Base-by-base conservation (phyloP, 78 protist species). In the Tieghemostelium lacteum region DNA sequence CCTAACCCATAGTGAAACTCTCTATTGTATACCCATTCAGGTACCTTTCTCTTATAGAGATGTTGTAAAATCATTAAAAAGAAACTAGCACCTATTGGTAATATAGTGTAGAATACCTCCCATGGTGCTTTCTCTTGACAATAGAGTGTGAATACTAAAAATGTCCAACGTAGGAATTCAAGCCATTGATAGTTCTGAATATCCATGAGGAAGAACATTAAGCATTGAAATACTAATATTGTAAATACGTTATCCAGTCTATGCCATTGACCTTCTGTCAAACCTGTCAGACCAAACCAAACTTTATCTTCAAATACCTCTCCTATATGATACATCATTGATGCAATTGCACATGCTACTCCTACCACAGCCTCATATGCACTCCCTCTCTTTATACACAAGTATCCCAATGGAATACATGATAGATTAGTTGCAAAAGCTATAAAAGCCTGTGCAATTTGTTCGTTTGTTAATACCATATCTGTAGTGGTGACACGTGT, bases 241-340 rank as follows among this genome's bases (percentile, higher is more conserved):
- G 93, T 67, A 39, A 87, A 87, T 3, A 87, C 57, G 19, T 87
- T 87, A 33, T 87, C 93, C 10, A 87, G 63, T 45, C 93, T 22
- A 39, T 87, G 93, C 93, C 93, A 87, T 57, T 87, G 85, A 14
- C 83, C 93, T 7, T 69, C 24, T 20, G 66, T 63, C 54, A 87
- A 10, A 36, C 85, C 93, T 2, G 80, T 39, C 66, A 83, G n/a
- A 58, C 69, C 29, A 52, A 83, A 83, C 91, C 91, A 83, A 52
- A 57, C 26, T 20, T 76, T 69, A 73, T 83, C 37, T 31, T 83
- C 91, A 31, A 67, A 83, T 0, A 83, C 73, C 67, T 83, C 91
- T 16, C 91, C 91, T 45, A 83, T 45, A 36, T 83, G 91, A 69
- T 83, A 83, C 91, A 83, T 69, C 91, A 83, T 83, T 33, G 80